phyloP scores from a whole-genome alignment of 176 grass and related monocot genomes.

The Oryza australiensis region DNA sequence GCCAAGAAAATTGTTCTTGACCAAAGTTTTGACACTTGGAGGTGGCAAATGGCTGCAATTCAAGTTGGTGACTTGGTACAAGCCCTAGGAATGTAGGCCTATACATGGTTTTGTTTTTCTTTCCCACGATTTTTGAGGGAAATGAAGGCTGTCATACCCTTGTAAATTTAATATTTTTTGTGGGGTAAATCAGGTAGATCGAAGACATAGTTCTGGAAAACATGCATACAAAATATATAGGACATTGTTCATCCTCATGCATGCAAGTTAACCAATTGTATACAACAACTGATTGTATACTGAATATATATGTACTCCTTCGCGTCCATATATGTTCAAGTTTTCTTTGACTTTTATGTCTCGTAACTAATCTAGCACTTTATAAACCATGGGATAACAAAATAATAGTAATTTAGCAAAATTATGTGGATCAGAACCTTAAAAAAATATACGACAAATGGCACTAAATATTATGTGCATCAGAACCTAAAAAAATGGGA shows the following conservation, averaged over 20 bases:
- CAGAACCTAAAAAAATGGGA: no score
- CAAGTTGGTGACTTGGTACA: conserved; percentile 58
- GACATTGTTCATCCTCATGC: neutral
- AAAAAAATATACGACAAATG: no score
- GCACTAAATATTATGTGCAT: no score
- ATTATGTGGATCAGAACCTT: no score
- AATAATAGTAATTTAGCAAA: no score
- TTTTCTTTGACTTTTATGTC: neutral
- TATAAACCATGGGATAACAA: no score
- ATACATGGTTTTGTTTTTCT: neutral
- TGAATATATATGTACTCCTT: neutral
- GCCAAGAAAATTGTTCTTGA: conserved; percentile 43
- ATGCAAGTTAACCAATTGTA: neutral
- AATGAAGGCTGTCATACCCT: conserved; percentile 7
- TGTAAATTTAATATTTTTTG: conserved; percentile 34
- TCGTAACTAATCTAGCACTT: neutral
- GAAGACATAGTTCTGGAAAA: neutral
- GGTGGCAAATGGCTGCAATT: conserved; percentile 52
- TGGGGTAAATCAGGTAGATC: neutral
- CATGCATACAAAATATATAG: neutral
- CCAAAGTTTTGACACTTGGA: conserved; percentile 52
- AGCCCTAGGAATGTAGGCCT: conserved; percentile 51
- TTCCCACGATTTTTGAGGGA: conserved; percentile 52
- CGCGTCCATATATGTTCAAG: neutral
- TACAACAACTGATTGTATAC: neutral